Conservation (phyloP, 768 basidiomycete genomes). For the Boletus sp. region DNA sequence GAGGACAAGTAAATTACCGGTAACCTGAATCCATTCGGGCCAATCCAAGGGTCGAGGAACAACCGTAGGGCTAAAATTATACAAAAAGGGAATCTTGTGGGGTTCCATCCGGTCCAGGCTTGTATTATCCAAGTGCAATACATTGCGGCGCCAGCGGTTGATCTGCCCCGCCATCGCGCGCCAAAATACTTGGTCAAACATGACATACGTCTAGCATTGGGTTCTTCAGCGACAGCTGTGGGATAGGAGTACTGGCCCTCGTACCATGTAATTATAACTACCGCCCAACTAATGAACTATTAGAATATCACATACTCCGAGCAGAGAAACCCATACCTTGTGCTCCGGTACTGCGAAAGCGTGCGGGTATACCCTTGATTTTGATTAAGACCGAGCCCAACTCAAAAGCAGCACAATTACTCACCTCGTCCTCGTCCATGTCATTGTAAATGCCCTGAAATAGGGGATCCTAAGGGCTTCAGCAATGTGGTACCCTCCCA, state of each 20-base stretch:
- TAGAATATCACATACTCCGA: conserved; percentile 12
- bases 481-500: conserved; percentile 96
- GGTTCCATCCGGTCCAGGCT: conserved; percentile 94
- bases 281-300: conserved; percentile 77
- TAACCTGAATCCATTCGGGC: conserved; percentile 98
- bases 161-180: conserved; percentile 90
- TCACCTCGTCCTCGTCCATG: conserved; percentile 90
- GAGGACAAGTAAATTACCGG: conserved; percentile 48
- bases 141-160: conserved; percentile 86
- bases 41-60: conserved; percentile 96
- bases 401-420: background rate
- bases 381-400: background rate
- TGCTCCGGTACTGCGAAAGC: conserved; percentile 97
- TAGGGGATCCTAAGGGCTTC: conserved; percentile 93
- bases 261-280: conserved; percentile 96
- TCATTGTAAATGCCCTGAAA: conserved; percentile 96
- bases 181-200: conserved; percentile 99
- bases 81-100: conserved; percentile 96
- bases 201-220: conserved; percentile 72
- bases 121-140: conserved; percentile 74
- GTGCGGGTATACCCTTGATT: conserved; percentile 84
- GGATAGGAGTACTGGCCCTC: conserved; percentile 14
- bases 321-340: conserved; percentile 52
- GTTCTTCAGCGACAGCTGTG: background rate
- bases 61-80: conserved; percentile 91